phyloP scores from a whole-genome alignment of 2,329 filamentous ascomycete genomes.

The Juglanconis juglandina region DNA sequence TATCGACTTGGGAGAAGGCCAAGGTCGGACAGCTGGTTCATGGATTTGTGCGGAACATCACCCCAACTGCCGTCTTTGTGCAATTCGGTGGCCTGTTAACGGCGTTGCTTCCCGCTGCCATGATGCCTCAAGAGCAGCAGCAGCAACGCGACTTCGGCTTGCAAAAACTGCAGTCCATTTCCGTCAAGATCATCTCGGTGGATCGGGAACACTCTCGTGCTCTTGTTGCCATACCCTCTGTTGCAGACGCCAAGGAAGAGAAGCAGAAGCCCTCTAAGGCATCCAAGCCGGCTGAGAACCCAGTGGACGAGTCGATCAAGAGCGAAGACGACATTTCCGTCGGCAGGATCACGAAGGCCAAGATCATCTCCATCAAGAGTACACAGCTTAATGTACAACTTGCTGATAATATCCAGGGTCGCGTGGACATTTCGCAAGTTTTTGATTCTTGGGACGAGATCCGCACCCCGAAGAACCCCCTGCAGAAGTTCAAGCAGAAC shows the following conservation, averaged over 20 bases:
- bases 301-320: conserved; percentile 60
- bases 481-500: conserved; percentile 70
- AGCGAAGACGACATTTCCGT: conserved; percentile 70
- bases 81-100: conserved; percentile 77
- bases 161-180: conserved; percentile 70
- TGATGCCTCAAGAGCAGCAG: conserved; percentile 68
- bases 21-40: conserved; percentile 65
- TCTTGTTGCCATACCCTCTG: conserved; percentile 48
- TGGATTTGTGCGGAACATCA: conserved; percentile 84
- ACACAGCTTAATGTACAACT: conserved; percentile 91
- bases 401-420: conserved; percentile 84
- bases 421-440: conserved; percentile 85
- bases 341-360: conserved; percentile 72
- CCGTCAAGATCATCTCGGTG: conserved; percentile 67
- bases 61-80: conserved; percentile 77
- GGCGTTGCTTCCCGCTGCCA: conserved; percentile 75
- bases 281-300: conserved; percentile 39
- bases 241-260: conserved; percentile 40
- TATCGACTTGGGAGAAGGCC: conserved; percentile 69
- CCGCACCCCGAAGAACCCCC: conserved; percentile 72
- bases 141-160: conserved; percentile 73
- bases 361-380: conserved; percentile 77
- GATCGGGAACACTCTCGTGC: conserved; percentile 71
- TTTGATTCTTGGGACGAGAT: conserved; percentile 90
- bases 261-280: conserved; percentile 30